Evolutionary conservation across 192 early-diverging fungal genomes (phyloP).

Genomic region (Phlyctochytrium arcticum): DNA sequence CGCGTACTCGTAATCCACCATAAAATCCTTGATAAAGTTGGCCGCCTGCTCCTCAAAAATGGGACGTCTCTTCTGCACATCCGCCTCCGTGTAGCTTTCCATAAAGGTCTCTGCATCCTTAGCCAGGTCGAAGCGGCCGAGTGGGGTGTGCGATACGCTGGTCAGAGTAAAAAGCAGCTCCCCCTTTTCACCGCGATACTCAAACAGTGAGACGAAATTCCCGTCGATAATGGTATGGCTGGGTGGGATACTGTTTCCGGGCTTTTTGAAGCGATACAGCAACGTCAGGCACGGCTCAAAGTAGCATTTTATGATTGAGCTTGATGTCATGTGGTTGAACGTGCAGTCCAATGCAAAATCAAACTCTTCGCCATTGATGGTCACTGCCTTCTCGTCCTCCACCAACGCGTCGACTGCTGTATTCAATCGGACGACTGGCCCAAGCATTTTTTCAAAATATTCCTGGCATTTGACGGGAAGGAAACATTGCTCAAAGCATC

Average conservation of each 20-base stretch:
- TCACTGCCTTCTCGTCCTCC: neutral
- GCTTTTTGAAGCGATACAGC: neutral
- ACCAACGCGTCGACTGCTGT: neutral
- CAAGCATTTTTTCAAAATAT: neutral
- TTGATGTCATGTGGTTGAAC: neutral
- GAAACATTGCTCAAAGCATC: neutral
- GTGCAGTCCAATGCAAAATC: neutral
- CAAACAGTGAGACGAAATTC: neutral
- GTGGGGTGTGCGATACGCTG: neutral
- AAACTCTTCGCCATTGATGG: neutral
- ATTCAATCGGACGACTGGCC: neutral
- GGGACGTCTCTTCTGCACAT: neutral
- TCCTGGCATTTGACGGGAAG: neutral
- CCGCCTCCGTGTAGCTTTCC: neutral
- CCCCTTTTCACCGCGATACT: neutral
- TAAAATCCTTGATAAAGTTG: neutral
- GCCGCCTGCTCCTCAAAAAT: neutral
- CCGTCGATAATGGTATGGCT: conserved; percentile 1
- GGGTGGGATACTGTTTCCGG: neutral
- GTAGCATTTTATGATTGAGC: neutral
- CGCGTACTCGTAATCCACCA: neutral
- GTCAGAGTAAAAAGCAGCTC: neutral
- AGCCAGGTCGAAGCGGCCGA: neutral
- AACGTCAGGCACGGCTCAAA: conserved; percentile 1
- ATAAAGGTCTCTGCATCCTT: neutral